phyloP scores from a whole-genome alignment of 2,329 filamentous ascomycete species.

The Alternaria novae-zelandiae region DNA sequence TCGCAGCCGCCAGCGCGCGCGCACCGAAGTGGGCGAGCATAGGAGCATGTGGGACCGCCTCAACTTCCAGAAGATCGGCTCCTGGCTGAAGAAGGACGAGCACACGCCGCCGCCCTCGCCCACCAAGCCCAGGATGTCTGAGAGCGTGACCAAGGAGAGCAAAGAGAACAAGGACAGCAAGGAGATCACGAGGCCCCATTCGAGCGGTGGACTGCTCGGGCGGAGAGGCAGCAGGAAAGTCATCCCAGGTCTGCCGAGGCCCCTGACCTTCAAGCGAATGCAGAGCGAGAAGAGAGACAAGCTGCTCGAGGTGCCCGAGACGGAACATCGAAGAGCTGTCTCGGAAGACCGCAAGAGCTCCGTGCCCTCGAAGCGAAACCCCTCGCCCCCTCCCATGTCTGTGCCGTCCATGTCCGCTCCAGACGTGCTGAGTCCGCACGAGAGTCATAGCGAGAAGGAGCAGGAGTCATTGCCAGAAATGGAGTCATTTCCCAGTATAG shows the following conservation, averaged over 20 bases:
- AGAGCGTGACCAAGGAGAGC: slow-evolving; percentile 34
- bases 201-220: slow-evolving; percentile 38
- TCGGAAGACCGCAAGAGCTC: slow-evolving; percentile 72
- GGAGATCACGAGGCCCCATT: slow-evolving; percentile 44
- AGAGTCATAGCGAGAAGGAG: slow-evolving; percentile 32
- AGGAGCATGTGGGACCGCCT: slow-evolving; percentile 47
- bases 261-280: slow-evolving; percentile 81
- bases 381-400: slow-evolving; percentile 48
- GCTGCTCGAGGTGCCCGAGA: slow-evolving; percentile 69
- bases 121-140: slow-evolving; percentile 9
- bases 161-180: slow-evolving; percentile 20
- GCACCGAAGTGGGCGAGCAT: slow-evolving; percentile 43
- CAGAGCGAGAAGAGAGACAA: slow-evolving; percentile 79
- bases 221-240: slow-evolving; percentile 61
- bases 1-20: slow-evolving; percentile 41
- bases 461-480: slow-evolving; percentile 9
- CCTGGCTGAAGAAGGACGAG: slow-evolving; percentile 50
- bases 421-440: slow-evolving; percentile 43
- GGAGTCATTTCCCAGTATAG: not conserved
- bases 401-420: slow-evolving; percentile 50
- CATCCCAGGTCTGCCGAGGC: slow-evolving; percentile 77
- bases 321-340: slow-evolving; percentile 73
- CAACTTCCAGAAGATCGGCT: slow-evolving; percentile 49
- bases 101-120: slow-evolving; percentile 32
- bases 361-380: slow-evolving; percentile 60